Base-by-base conservation (phyloP, 176 grass and related monocot genomes). In the Dactylis glomerata region DNA sequence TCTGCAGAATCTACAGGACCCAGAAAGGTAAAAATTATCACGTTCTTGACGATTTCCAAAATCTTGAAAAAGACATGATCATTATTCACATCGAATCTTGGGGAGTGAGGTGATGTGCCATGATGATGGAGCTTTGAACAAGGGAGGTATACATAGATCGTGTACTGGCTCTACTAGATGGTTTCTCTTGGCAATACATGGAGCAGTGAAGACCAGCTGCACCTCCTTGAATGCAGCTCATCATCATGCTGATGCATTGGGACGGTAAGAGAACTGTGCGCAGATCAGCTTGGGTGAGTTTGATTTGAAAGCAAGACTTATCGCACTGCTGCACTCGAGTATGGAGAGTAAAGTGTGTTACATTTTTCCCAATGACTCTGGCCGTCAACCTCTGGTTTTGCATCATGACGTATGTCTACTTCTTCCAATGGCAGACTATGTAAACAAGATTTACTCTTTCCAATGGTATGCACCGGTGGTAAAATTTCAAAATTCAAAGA, bases 271-370 rank as follows among this genome's bases (percentile, higher is more conserved):
- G 15, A 45, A 46, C 69, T 73, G 44, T 20, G 41, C 16, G 1
- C 26, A 47, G 76, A 75, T 74, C 82, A 73, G 45, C 77, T 22
- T 50, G 46, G 8, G 68, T 38, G 2, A 37, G 57, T 81, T 81
- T 70, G 78, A 86, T 64, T 77, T 71, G 88, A 76, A 59, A 90
- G 52, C 73, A 44, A 82, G 36, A 58, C 41, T 52, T 71, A 74
- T 30, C 44, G 16, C 71, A 4, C 12, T 74, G 44, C 44, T 49
- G 42, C 71, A 74, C 44, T 74, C 44, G 71, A 74, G 71, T 74
- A 32, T 46, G 42, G 26, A 44, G 71, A 32, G 44, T 30, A 31
- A 74, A 49, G 71, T 74, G 44, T 32, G 27, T 50, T 74, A 50
- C 31, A 47, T 73, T 74, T 74, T 1, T 50, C 15, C 3, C 70